Evolutionary conservation across 345 rosid species (phyloP).

Genomic region (Moricandia arvensis): DNA sequence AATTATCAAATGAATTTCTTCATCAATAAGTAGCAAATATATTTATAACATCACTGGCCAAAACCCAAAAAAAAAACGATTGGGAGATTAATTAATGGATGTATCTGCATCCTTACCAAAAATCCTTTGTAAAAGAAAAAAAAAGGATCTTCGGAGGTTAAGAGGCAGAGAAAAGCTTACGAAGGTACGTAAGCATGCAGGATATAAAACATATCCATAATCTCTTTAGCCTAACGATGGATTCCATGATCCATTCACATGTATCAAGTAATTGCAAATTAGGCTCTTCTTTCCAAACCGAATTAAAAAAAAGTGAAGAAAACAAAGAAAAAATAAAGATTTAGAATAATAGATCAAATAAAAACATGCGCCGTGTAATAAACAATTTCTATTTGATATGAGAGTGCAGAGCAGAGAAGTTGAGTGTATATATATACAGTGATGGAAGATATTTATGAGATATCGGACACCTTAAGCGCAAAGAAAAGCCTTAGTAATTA

Average conservation of each 20-base stretch:
- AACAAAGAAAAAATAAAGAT: too few relatives aligned
- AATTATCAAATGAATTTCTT: conserved; percentile 28
- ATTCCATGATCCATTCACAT: background rate
- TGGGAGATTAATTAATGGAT: conserved; percentile 8
- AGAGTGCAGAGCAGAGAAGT: too few relatives aligned
- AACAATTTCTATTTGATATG: too few relatives aligned
- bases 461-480: too few relatives aligned
- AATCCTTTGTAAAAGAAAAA: background rate
- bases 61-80: background rate
- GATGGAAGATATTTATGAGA: too few relatives aligned
- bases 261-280: background rate
- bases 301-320: too few relatives aligned
- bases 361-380: too few relatives aligned
- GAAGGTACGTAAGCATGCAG: background rate
- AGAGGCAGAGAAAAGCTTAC: conserved; percentile 4
- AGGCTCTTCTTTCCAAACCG: background rate
- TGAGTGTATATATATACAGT: too few relatives aligned
- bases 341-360: too few relatives aligned
- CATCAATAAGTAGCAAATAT: conserved; percentile 44
- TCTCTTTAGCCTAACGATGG: background rate
- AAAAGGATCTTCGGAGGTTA: background rate
- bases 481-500: too few relatives aligned
- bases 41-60: conserved; percentile 34
- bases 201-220: background rate
- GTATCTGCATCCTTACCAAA: conserved; percentile 19